Evolutionary conservation across 192 early-diverging fungal species (phyloP).

Genomic region (Coemansia sp.): DNA sequence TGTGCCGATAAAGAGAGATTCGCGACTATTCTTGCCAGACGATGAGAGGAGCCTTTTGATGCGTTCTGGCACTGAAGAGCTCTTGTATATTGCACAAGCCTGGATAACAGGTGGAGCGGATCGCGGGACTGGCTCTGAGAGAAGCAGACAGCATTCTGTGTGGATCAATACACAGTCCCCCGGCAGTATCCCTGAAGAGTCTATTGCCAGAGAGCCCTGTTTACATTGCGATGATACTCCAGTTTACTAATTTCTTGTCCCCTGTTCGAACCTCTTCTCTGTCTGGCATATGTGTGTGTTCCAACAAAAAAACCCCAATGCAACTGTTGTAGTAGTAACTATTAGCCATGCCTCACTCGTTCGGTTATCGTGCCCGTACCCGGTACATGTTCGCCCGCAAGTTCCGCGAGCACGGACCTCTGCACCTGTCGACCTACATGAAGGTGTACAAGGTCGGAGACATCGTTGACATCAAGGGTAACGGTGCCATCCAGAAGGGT

Average conservation of each 20-base stretch:
- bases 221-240: not conserved
- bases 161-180: not conserved
- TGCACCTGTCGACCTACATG: slow-evolving; percentile 96
- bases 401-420: slow-evolving; percentile 94
- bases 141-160: not conserved
- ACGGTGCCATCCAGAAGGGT: slow-evolving; percentile 99
- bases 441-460: slow-evolving; percentile 99
- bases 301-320: not conserved
- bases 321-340: slow-evolving; percentile 23
- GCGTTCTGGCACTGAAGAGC: not conserved
- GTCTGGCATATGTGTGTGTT: not conserved
- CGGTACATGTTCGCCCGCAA: slow-evolving; percentile 97
- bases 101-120: not conserved
- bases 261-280: not conserved
- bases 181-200: not conserved
- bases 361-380: slow-evolving; percentile 96
- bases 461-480: slow-evolving; percentile 99
- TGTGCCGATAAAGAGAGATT: not conserved
- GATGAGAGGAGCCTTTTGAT: not conserved
- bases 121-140: not conserved
- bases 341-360: slow-evolving; percentile 77
- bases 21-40: not conserved
- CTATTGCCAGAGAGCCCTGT: not conserved
- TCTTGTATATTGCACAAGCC: not conserved
- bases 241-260: not conserved